Percentiles rank a stretch among this genome's conserved stretches.
phyloP scores from a whole-genome alignment of 2,329 filamentous ascomycete species.

The Eutypella sp. region DNA sequence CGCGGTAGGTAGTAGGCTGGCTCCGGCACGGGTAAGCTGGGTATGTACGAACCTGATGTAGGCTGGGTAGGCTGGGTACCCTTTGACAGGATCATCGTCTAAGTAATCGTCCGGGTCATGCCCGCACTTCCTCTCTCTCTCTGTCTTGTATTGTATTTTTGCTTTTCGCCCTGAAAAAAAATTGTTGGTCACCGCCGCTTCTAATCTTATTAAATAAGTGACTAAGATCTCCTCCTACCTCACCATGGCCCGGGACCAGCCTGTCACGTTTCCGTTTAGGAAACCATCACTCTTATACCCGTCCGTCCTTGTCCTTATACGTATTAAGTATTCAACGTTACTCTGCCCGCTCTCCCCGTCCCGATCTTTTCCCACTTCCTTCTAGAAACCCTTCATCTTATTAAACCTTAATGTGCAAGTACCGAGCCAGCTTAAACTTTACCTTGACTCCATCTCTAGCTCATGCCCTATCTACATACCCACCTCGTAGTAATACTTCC shows the following conservation, averaged over 20 bases:
- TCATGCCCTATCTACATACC: no score
- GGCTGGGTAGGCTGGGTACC: constrained; percentile 4
- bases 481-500: no score
- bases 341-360: no score
- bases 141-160: no score
- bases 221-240: constrained; percentile 27
- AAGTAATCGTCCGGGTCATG: constrained; percentile 18
- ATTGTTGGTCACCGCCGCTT: constrained; percentile 28
- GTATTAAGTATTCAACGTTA: no score
- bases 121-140: no score
- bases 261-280: neutral
- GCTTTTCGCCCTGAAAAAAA: constrained; percentile 26
- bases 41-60: no score
- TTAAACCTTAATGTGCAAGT: neutral
- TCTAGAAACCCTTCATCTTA: neutral
- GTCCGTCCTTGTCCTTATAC: no score
- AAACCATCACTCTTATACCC: neutral
- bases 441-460: neutral
- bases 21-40: no score
- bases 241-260: constrained; percentile 17
- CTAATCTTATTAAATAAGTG: constrained; percentile 26
- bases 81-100: constrained; percentile 5
- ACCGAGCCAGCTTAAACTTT: neutral
- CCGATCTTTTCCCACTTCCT: neutral
- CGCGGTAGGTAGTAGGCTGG: no score